Conservation (phyloP, 2,329 filamentous ascomycete species). For the Chalaropsis ovoidea region DNA sequence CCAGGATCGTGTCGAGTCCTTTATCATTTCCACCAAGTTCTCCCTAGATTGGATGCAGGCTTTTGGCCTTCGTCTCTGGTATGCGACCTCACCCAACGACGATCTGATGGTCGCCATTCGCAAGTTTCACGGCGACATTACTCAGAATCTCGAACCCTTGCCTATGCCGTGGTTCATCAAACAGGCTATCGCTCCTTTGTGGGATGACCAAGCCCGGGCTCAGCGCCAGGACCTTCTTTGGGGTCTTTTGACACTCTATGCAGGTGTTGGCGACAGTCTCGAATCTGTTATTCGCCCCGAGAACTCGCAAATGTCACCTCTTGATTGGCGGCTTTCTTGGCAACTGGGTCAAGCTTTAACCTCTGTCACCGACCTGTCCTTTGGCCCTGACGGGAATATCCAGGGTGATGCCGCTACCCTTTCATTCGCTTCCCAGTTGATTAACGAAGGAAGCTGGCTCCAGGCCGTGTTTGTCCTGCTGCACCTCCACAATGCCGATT, state of each 20-base stretch:
- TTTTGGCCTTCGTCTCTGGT: conserved; percentile 87
- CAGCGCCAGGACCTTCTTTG: conserved; percentile 69
- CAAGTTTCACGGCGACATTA: conserved; percentile 63
- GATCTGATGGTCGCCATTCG: conserved; percentile 62
- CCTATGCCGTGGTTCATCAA: conserved; percentile 65
- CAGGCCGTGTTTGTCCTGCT: conserved; percentile 67
- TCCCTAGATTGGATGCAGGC: conserved; percentile 86
- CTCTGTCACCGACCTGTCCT: conserved; percentile 42
- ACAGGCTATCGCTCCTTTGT: conserved; percentile 47
- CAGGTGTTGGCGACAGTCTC: conserved; percentile 47
- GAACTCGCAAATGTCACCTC: conserved; percentile 62
- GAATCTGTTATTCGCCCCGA: conserved; percentile 66
- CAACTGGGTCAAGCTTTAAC: conserved; percentile 64
- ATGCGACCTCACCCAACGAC: conserved; percentile 59
- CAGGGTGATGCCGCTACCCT: conserved; percentile 57
- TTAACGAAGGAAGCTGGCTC: conserved; percentile 55
- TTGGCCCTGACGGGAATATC: conserved; percentile 44
- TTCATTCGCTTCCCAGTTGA: conserved; percentile 55
- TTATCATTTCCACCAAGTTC: conserved; percentile 75
- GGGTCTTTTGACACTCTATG: conserved; percentile 74
- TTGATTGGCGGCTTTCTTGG: conserved; percentile 71
- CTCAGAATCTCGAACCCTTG: conserved; percentile 57
- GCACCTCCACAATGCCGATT: conserved; percentile 55
- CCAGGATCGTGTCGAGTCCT: conserved; percentile 71
- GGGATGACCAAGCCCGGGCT: conserved; percentile 49